Base-by-base conservation (phyloP, 805 yeast genomes). In the Metschnikowia henanensis region DNA sequence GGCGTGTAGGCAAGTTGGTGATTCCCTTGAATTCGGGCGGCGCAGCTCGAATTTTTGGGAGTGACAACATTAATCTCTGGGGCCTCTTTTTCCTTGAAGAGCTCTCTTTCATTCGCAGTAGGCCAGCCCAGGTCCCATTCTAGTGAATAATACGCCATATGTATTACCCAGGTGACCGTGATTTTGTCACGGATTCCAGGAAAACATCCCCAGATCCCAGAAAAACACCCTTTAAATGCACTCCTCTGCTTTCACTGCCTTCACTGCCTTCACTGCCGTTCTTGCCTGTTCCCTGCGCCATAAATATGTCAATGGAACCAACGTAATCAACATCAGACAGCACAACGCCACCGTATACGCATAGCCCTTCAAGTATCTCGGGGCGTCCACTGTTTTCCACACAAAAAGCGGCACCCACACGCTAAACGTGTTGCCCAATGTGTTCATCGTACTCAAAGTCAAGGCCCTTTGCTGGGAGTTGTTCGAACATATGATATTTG, bases 251-350 rank as follows among this genome's bases (percentile, higher is more conserved):
- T n/a, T 28, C n/a, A 10, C 15, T 26, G n/a, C 12, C 5, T 9
- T 16, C 34, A 13, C 18, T 5, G 8, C n/a, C 28, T 15, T 15
- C 2, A 28, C 13, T 9, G 9, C 12, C 6, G 25, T 21, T n/a
- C 12, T 39, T 13, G 28, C 33, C 35, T 39, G 37, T 19, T 39
- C 37, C 5, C 33, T 17, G 21, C 37, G 43, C 43, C 43, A 56
- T 30, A 60, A 43, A 21, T 51, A 50, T 3, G 60, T 57, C 43
- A 59, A 52, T 3, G 65, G 65, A 20, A 49, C 49, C 34, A 59
- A 42, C 37, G 58, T 39, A 10, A 58, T 46, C 39, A 60, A 42
- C 50, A 58, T 58, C 54, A 53, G 50, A 9, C 48, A 43, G 39
- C 52, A 52, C 17, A 58, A 39, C 6, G 56, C 57, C 4, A 55